Conservation (phyloP, 768 basidiomycete species). For the Suillus paluster region DNA sequence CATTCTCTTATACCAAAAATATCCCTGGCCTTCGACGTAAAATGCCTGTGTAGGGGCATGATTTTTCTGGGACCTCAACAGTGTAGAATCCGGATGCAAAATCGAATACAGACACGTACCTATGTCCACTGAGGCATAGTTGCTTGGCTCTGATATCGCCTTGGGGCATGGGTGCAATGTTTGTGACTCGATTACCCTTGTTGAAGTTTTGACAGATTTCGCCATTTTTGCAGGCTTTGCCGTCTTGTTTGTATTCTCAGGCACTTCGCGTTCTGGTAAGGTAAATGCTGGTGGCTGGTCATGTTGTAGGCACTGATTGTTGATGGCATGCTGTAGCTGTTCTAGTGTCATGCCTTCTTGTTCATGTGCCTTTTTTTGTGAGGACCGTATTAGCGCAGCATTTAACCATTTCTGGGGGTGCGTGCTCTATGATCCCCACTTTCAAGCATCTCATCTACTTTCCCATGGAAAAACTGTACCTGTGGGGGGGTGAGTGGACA, state of each 20-base stretch:
- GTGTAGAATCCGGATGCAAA: constrained; percentile 43
- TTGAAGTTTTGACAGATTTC: constrained; percentile 44
- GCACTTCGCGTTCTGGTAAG: no score
- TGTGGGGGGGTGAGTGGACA: constrained; percentile 8
- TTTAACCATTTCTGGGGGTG: no score
- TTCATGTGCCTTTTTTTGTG: constrained; percentile 41
- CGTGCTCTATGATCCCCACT: neutral
- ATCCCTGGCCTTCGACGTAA: constrained; percentile 42
- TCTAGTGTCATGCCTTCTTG: constrained; percentile 32
- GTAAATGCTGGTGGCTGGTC: no score
- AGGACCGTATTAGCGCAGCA: constrained; percentile 31
- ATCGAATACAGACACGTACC: constrained; percentile 41
- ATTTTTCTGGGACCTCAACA: constrained; percentile 13
- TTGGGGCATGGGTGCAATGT: constrained; percentile 36
- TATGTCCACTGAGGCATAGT: constrained; percentile 38
- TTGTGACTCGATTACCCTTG: constrained; percentile 36
- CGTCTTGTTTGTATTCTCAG: no score
- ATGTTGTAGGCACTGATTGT: constrained; percentile 12
- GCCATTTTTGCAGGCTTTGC: constrained; percentile 29
- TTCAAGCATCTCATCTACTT: constrained; percentile 6
- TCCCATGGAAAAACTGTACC: neutral
- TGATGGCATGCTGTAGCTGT: constrained; percentile 38
- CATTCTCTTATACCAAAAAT: constrained; percentile 39
- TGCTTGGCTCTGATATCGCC: constrained; percentile 47
- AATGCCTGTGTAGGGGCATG: constrained; percentile 38